Conservation (phyloP, 805 yeast species). For the Saturnispora diversa region DNA sequence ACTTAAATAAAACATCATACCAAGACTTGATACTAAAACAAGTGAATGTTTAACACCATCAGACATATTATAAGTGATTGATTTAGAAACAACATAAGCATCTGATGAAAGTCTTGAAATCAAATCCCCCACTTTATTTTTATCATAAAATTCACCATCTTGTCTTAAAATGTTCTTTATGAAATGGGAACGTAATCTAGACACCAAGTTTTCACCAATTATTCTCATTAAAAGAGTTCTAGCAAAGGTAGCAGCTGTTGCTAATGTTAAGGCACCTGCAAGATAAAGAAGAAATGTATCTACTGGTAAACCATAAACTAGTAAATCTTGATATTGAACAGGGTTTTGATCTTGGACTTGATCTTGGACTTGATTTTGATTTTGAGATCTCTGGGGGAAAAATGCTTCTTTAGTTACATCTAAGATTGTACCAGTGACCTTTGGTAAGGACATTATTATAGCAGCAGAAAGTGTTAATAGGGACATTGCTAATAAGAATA, state of each 20-base stretch:
- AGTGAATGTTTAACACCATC: slow-evolving; percentile 83
- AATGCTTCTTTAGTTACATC: slow-evolving; percentile 35
- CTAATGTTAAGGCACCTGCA: slow-evolving; percentile 56
- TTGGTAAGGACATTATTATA: slow-evolving; percentile 47
- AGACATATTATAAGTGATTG: slow-evolving; percentile 81
- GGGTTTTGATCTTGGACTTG: no score
- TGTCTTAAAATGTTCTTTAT: slow-evolving; percentile 73
- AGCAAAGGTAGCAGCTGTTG: slow-evolving; percentile 75
- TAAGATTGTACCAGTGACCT: slow-evolving; percentile 46
- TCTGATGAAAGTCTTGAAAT: slow-evolving; percentile 83
- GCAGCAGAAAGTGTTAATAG: slow-evolving; percentile 41
- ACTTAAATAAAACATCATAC: slow-evolving; percentile 86
- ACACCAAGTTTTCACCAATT: slow-evolving; percentile 82
- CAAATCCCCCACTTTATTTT: slow-evolving; percentile 85
- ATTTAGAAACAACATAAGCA: slow-evolving; percentile 79
- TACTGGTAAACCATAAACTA: slow-evolving; percentile 51
- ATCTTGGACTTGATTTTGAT: slow-evolving; percentile 18
- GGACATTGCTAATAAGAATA: slow-evolving; percentile 36
- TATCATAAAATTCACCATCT: slow-evolving; percentile 85
- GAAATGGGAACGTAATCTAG: slow-evolving; percentile 70
- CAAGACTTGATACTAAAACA: slow-evolving; percentile 73
- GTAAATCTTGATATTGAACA: slow-evolving; percentile 21
- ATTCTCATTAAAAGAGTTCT: slow-evolving; percentile 66
- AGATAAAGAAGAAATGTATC: slow-evolving; percentile 53
- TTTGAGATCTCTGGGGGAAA: neutral